A percentile compares a stretch with the other conserved stretches of the same genome.
Conservation (phyloP, 2,329 filamentous ascomycete species). For the Aspergillus novoparasiticus region DNA sequence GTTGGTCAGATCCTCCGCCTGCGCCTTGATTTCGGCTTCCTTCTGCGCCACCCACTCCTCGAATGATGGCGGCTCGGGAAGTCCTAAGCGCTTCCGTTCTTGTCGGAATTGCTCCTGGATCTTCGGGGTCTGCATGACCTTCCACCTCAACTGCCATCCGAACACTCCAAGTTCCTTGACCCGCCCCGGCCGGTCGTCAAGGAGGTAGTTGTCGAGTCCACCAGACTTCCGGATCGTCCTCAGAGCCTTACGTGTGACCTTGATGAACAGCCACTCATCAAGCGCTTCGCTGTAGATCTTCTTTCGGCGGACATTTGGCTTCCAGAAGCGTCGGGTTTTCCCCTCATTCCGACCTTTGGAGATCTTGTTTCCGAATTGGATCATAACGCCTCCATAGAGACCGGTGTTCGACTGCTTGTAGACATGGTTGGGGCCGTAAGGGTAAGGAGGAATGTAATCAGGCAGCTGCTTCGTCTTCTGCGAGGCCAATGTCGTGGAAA, state of each 20-base stretch:
- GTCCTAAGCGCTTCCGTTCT: slow-evolving; percentile 67
- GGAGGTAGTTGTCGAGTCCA: slow-evolving; percentile 87
- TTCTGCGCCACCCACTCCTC: slow-evolving; percentile 50
- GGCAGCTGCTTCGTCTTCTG: slow-evolving; percentile 38
- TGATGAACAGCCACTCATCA: slow-evolving; percentile 46
- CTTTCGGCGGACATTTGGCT: slow-evolving; percentile 52
- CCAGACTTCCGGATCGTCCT: slow-evolving; percentile 76
- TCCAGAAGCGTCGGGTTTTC: slow-evolving; percentile 53
- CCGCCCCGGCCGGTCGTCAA: slow-evolving; percentile 75
- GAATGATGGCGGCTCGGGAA: slow-evolving; percentile 55
- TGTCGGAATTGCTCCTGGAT: slow-evolving; percentile 67
- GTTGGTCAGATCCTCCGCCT: slow-evolving; percentile 38
- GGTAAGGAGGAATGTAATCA: slow-evolving; percentile 48
- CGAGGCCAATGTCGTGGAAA: slow-evolving; percentile 39
- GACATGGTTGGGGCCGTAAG: slow-evolving; percentile 45
- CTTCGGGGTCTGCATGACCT: slow-evolving; percentile 75
- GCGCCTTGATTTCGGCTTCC: slow-evolving; percentile 39
- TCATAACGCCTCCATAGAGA: slow-evolving; percentile 49
- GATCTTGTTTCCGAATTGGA: slow-evolving; percentile 55
- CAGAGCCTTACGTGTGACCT: slow-evolving; percentile 49
- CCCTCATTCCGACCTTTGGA: slow-evolving; percentile 52
- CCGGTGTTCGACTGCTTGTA: slow-evolving; percentile 52
- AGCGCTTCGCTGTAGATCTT: slow-evolving; percentile 50
- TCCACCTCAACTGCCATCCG: slow-evolving; percentile 89
- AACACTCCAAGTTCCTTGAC: slow-evolving; percentile 85